Conservation (phyloP, 805 yeast genomes). For the Candida taoyuanica region DNA sequence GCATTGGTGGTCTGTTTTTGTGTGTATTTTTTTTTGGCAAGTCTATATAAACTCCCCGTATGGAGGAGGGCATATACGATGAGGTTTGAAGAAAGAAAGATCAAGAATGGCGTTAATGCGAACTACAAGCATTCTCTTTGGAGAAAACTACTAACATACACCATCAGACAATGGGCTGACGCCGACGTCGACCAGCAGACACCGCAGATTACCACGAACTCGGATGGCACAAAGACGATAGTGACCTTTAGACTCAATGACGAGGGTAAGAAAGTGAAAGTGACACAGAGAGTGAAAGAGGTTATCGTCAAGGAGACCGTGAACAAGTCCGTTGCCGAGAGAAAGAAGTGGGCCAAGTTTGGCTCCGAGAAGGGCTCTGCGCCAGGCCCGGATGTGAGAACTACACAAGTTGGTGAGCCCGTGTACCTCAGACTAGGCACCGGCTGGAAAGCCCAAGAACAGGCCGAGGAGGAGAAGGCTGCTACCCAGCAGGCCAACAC, state of each 20-base stretch:
- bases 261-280: constrained; percentile 78
- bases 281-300: constrained; percentile 80
- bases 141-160: background rate
- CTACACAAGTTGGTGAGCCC: constrained; percentile 86
- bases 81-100: too few relatives aligned
- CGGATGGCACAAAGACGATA: constrained; percentile 88
- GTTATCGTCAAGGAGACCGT: constrained; percentile 76
- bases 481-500: constrained; percentile 42
- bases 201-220: constrained; percentile 69
- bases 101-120: too few relatives aligned
- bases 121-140: background rate
- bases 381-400: constrained; percentile 83
- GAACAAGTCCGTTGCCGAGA: constrained; percentile 78
- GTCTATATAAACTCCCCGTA: too few relatives aligned
- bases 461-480: constrained; percentile 59
- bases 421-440: constrained; percentile 71
- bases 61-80: too few relatives aligned
- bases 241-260: constrained; percentile 70
- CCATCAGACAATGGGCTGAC: constrained; percentile 26
- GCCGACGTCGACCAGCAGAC: constrained; percentile 59
- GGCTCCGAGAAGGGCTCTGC: constrained; percentile 73
- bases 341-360: constrained; percentile 84
- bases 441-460: constrained; percentile 72
- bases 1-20: too few relatives aligned
- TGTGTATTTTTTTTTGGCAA: too few relatives aligned